A percentile compares a stretch with the other conserved stretches of the same genome.
phyloP scores from a whole-genome alignment of 1,284 basidiomycete genomes.

The Moesziomyces parantarcticus region DNA sequence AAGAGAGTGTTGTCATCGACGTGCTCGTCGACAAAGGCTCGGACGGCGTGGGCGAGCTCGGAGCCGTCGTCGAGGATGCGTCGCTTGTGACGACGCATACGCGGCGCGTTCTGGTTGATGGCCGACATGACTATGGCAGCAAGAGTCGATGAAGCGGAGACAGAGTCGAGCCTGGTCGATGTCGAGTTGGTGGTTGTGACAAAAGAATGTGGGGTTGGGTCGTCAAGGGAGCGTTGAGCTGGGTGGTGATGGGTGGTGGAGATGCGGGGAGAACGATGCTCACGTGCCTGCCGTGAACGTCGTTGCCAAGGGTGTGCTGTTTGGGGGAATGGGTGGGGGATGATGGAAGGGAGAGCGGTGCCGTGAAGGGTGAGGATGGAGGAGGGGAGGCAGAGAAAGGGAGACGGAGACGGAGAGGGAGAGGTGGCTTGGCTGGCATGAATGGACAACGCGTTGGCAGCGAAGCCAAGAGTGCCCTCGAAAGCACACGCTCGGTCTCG shows the following conservation, averaged over 20 bases:
- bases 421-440: not conserved
- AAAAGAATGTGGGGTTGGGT: constrained; percentile 14
- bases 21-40: constrained; percentile 22
- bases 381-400: not conserved
- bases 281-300: constrained; percentile 38
- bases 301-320: constrained; percentile 1
- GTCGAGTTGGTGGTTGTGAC: not conserved
- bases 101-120: constrained; percentile 28
- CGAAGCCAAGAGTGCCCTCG: too few species aligned
- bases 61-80: constrained; percentile 47
- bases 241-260: not conserved
- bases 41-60: constrained; percentile 31
- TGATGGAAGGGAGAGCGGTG: constrained; percentile 4
- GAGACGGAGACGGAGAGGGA: too few species aligned
- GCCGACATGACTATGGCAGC: constrained; percentile 10
- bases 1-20: constrained; percentile 5
- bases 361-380: constrained; percentile 9
- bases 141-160: not conserved
- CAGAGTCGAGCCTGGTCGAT: constrained; percentile 4
- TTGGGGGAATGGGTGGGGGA: constrained; percentile 1
- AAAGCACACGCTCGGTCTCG: too few species aligned
- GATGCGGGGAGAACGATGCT: not conserved
- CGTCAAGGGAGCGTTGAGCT: constrained; percentile 1
- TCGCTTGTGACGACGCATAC: constrained; percentile 53
- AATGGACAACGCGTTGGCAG: too few species aligned